Evolutionary conservation across 2,329 filamentous ascomycete genomes (phyloP).

Genomic region (Escovopsis sp.): DNA sequence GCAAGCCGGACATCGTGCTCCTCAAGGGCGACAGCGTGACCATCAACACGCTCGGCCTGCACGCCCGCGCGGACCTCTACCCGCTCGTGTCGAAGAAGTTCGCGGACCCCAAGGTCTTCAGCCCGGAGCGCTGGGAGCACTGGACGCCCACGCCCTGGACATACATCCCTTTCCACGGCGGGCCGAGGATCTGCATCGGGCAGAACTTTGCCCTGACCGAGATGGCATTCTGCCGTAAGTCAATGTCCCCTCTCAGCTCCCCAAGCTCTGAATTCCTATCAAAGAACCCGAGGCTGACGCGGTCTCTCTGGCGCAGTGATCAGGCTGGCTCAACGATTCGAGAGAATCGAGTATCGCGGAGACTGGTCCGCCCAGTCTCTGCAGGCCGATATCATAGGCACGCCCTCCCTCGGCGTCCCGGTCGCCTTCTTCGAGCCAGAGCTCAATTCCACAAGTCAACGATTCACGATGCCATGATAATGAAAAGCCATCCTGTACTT

Average conservation of each 20-base stretch:
- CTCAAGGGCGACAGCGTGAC: conserved; percentile 29
- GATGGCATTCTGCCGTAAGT: conserved; percentile 33
- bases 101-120: conserved; percentile 24
- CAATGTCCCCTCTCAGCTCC: too few relatives aligned
- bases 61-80: conserved; percentile 33
- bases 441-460: too few relatives aligned
- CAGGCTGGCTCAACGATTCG: conserved; percentile 41
- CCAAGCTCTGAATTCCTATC: conserved; percentile 12
- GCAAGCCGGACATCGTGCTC: conserved; percentile 24
- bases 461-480: too few relatives aligned
- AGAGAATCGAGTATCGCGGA: conserved; percentile 32
- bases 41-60: conserved; percentile 37
- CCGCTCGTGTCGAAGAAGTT: conserved; percentile 23
- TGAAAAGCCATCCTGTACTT: too few relatives aligned
- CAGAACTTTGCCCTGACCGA: conserved; percentile 45
- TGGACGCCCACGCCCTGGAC: conserved; percentile 38
- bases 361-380: conserved; percentile 26
- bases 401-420: conserved; percentile 23
- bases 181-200: conserved; percentile 37
- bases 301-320: conserved; percentile 18
- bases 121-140: conserved; percentile 34
- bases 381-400: conserved; percentile 26
- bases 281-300: background rate
- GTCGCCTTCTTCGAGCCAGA: conserved; percentile 18
- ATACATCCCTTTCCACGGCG: conserved; percentile 39